These are phyloP conservation scores for Pythium periplocum DNA, from an alignment of 352 stramenopile genomes.

Conservation along the genomic window DNA sequence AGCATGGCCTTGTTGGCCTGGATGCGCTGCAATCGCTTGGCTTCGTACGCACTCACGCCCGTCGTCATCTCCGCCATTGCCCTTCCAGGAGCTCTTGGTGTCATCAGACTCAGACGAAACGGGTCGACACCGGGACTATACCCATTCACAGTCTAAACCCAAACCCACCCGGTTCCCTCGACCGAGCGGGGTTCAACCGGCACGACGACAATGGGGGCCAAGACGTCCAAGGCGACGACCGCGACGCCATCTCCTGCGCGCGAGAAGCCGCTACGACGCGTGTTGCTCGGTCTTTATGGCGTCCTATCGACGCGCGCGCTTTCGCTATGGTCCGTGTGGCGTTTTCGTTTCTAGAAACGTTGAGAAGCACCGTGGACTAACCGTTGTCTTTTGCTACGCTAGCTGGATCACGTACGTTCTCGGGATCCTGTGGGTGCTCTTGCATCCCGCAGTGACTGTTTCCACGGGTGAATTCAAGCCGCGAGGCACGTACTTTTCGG, in stretches of 20 bases:
- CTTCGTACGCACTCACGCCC: conserved; percentile 44
- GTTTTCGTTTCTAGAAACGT: too few relatives aligned
- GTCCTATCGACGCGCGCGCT: conserved; percentile 24
- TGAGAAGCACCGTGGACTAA: too few relatives aligned
- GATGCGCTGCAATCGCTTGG: conserved; percentile 52
- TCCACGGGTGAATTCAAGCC: conserved; percentile 83
- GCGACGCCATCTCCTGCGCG: conserved; percentile 5
- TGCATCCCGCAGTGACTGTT: conserved; percentile 73
- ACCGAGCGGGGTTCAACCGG: too few relatives aligned
- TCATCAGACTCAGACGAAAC: too few relatives aligned
- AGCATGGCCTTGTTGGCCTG: conserved; percentile 41
- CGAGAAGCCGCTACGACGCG: conserved; percentile 24
- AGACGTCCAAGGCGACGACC: background rate
- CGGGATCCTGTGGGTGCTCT: conserved; percentile 67
- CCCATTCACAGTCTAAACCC: too few relatives aligned
- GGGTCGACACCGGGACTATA: too few relatives aligned
- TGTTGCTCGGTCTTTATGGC: conserved; percentile 18
- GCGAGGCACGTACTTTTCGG: conserved; percentile 83
- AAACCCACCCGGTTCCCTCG: too few relatives aligned
- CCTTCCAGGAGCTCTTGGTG: background rate
- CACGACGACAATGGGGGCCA: too few relatives aligned
- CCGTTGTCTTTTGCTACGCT: background rate
- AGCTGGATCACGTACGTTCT: conserved; percentile 69
- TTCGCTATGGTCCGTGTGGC: conserved; percentile 29
- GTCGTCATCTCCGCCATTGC: conserved; percentile 1